phyloP scores from a whole-genome alignment of 1,284 basidiomycete species.

The Austroboletus novae-zelandiae region DNA sequence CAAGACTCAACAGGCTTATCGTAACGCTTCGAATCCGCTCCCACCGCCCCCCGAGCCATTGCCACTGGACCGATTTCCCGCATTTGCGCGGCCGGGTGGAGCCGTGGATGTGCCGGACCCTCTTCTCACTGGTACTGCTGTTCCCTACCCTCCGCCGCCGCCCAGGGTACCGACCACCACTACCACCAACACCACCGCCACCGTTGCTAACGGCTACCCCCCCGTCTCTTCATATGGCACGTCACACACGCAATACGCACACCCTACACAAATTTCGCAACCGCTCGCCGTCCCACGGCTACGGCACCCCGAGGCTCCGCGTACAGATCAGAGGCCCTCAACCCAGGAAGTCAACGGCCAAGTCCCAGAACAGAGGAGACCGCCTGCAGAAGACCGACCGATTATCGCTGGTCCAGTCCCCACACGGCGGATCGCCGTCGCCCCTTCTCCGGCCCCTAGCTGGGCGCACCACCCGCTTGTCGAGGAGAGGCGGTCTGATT shows the following conservation, averaged over 20 bases:
- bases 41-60: constrained; percentile 49
- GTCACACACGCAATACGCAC: constrained; percentile 13
- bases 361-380: constrained; percentile 15
- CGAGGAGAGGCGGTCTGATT: constrained; percentile 31
- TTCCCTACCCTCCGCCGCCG: constrained; percentile 30
- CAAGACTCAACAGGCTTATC: constrained; percentile 13
- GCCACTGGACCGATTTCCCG: constrained; percentile 39
- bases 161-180: constrained; percentile 15
- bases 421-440: constrained; percentile 6
- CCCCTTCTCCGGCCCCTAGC: constrained; percentile 27
- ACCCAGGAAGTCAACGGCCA: constrained; percentile 13
- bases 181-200: not conserved
- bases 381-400: constrained; percentile 11
- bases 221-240: constrained; percentile 9
- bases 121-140: constrained; percentile 10
- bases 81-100: constrained; percentile 35
- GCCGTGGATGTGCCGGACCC: constrained; percentile 14
- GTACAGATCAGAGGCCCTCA: constrained; percentile 17
- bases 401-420: constrained; percentile 1
- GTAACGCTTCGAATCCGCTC: constrained; percentile 40
- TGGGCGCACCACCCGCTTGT: constrained; percentile 31
- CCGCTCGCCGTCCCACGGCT: constrained; percentile 19
- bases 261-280: constrained; percentile 12
- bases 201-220: constrained; percentile 12
- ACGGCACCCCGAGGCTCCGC: constrained; percentile 22